phyloP scores from a whole-genome alignment of 345 rosid genomes.

The Populus simonii region DNA sequence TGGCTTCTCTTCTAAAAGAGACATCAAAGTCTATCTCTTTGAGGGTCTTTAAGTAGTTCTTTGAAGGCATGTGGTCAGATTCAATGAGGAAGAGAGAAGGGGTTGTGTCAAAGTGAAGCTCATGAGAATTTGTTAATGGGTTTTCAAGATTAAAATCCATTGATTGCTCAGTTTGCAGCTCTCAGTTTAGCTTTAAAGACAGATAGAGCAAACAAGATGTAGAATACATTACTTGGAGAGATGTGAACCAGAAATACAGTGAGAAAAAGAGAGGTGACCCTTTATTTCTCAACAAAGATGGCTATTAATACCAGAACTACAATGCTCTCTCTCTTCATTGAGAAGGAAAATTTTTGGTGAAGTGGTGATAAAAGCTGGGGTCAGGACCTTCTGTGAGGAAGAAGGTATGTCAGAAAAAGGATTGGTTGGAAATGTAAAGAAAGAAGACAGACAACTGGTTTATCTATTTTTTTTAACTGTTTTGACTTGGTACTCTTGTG shows the following conservation, averaged over 20 bases:
- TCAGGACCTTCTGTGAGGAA: not conserved
- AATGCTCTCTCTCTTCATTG: not conserved
- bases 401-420: not conserved
- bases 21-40: slow-evolving; percentile 33
- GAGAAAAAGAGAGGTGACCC: not conserved
- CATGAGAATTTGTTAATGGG: slow-evolving; percentile 43
- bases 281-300: not conserved
- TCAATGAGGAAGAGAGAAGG: slow-evolving; percentile 54
- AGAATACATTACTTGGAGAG: not conserved
- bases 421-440: not conserved
- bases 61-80: slow-evolving; percentile 62
- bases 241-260: not conserved
- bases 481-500: not conserved
- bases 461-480: not conserved
- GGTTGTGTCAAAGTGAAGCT: slow-evolving; percentile 15
- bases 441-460: not conserved
- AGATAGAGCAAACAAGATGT: not conserved
- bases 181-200: not conserved
- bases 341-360: not conserved
- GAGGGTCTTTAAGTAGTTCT: slow-evolving; percentile 36
- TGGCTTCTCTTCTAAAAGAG: slow-evolving; percentile 41
- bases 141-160: slow-evolving; percentile 81
- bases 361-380: not conserved
- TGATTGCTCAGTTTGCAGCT: slow-evolving; percentile 2
- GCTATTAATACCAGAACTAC: not conserved